Evolutionary conservation across 345 rosid genomes (phyloP), one percentile per base, ranked within the genome.

Genomic region (Aethionema arabicum): DNA sequence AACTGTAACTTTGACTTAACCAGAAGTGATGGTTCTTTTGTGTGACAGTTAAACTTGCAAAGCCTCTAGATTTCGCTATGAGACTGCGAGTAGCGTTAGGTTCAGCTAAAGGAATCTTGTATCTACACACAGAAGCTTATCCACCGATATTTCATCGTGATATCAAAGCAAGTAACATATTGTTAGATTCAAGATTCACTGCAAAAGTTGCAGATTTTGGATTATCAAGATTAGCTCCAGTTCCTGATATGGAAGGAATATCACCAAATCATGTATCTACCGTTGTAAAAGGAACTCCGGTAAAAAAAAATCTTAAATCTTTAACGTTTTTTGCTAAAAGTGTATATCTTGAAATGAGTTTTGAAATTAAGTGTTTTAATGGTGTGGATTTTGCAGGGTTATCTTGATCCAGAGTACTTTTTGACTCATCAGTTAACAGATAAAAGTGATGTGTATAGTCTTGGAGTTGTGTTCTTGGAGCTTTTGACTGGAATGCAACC

Each of bases 191-290:
- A 5, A 85, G 66, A 67, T 84, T 75, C 71, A 80, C 64, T 29
- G 95, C 97, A n/a, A 90, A 90, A 71, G 99, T 93, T 62, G 96
- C 99, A 33, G 97, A 93, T 77, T 93, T 93, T 70, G 96, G 99
- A 55, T 86, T 93, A 45, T 93, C 96, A 8, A 77, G 85, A 69
- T 92, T 93, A 7, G 99, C 99, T 8, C 95, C 96, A 6, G 85
- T 82, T 61, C 91, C 90, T 27, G 82, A 84, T 73, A 35, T 79
- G 52, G 96, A 85, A 77, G 96, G 86, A 61, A 35, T 67, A 56
- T 74, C 69, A 46, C 86, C 95, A 8, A 80, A 77, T 58, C 97
- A 93, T 66, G 82, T 86, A 36, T 89, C 91, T 43, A 93, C 99
- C 3, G 92, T 83, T 62, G 97, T 93, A 5, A 90, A 90, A 70